Base-by-base conservation (phyloP, 2,329 filamentous ascomycete genomes). In the Aspergillus latus region DNA sequence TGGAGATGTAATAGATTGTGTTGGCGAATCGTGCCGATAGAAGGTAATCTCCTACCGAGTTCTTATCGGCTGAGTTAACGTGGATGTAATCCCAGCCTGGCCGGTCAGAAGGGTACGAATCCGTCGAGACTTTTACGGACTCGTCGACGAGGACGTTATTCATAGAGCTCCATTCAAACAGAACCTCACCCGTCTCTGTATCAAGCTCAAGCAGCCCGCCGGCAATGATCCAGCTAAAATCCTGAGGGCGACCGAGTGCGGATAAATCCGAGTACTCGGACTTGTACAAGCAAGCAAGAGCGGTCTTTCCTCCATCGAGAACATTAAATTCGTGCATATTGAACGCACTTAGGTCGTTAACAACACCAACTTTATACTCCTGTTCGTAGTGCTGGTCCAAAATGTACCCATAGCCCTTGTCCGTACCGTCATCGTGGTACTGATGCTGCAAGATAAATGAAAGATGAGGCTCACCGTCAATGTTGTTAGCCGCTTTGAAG, bases 361-460 rank as follows among this genome's bases (percentile, higher is more conserved):
- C 58, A 11, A 60, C 54, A 1, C 67, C 63, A 13, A 62, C 63
- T 7, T 79, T 71, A 34, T 72, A 74, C 55, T 74, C 70, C 45
- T 75, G 65, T 36, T 76, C 66, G 57, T 81, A 81, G 51, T 75
- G 68, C 34, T 75, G 70, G 62, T 81, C 73, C 69, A 81, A 69
- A 54, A 81, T 77, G 37, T 79, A 70, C 37, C 76, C 78, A 59
- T 75, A 72, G 7, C 79, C 79, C 53, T 76, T 74, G 29, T 75
- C 74, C 5, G 51, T 49, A 49, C 75, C 55, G 15, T 55, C 75
- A 13, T 74, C 57, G 5, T 62, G 56, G 59, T 64, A 67, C 7
- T n/a, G 53, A 43, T 52, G 54, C 16, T 65, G 61, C 16, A 70
- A 68, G 64, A 80, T 80, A 62, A 78, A 80, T 53, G 78, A 81